Percentiles rank a stretch among this genome's conserved stretches.
Evolutionary conservation across 352 stramenopile genomes (phyloP).

Genomic region (Thraustochytrium striatum): DNA sequence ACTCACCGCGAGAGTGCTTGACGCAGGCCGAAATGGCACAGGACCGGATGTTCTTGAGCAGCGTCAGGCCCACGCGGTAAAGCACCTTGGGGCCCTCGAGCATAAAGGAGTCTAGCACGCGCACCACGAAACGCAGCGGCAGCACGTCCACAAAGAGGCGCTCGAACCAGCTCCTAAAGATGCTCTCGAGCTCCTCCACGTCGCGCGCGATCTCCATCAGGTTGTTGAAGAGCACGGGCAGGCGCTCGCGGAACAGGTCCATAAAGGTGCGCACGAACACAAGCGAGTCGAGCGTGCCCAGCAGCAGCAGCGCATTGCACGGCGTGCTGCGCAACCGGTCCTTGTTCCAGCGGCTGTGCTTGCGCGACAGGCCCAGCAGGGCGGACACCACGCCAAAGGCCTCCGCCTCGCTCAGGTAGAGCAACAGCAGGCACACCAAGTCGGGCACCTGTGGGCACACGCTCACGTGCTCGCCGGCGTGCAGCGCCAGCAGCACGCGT

Average conservation of each 20-base stretch:
- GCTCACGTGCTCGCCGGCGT: background rate
- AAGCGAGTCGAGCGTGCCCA: slow-evolving; percentile 16
- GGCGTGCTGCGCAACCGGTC: too few species aligned
- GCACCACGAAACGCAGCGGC: slow-evolving; percentile 28
- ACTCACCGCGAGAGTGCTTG: slow-evolving; percentile 18
- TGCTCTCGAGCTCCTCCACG: slow-evolving; percentile 11
- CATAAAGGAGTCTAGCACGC: slow-evolving; percentile 38
- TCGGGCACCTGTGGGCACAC: slow-evolving; percentile 25
- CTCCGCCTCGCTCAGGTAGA: slow-evolving; percentile 20
- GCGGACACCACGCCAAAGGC: slow-evolving; percentile 9
- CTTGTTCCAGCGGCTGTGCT: background rate
- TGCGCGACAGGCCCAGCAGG: background rate
- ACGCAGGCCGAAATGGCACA: background rate
- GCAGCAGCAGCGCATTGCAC: background rate
- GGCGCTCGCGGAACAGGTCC: slow-evolving; percentile 18
- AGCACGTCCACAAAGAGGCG: slow-evolving; percentile 28
- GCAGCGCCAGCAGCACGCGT: slow-evolving; percentile 14
- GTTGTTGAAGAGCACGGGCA: slow-evolving; percentile 14
- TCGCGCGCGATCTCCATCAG: slow-evolving; percentile 22
- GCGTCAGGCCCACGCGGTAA: slow-evolving; percentile 18
- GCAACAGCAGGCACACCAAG: slow-evolving; percentile 9
- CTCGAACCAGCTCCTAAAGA: slow-evolving; percentile 35
- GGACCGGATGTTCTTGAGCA: slow-evolving; percentile 18
- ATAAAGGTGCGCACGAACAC: slow-evolving; percentile 41
- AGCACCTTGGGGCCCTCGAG: slow-evolving; percentile 36